These are phyloP conservation scores for Yamadazyma laniorum DNA, from an alignment of 805 yeast species.

Conservation along the genomic window DNA sequence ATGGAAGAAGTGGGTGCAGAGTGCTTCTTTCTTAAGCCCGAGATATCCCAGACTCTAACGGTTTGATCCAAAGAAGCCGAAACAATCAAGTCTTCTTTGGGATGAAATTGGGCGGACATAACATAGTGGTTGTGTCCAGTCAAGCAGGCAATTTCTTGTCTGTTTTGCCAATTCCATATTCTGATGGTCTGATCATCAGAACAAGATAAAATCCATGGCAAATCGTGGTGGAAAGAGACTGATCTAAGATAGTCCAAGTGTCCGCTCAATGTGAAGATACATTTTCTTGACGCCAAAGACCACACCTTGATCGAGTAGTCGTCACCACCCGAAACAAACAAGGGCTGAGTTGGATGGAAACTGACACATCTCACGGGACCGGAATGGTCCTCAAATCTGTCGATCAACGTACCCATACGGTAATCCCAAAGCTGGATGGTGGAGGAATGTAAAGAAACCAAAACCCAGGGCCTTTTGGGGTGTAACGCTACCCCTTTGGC, in stretches of 20 bases:
- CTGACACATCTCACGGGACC: conserved; percentile 96
- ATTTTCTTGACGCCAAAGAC: conserved; percentile 89
- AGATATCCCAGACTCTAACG: conserved; percentile 98
- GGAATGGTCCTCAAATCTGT: conserved; percentile 95
- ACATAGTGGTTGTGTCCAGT: conserved; percentile 99
- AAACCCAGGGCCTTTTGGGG: conserved; percentile 93
- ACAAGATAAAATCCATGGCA: conserved; percentile 96
- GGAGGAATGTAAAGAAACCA: conserved; percentile 93
- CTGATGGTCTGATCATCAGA: conserved; percentile 98
- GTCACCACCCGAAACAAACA: conserved; percentile 96
- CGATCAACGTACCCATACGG: conserved; percentile 97
- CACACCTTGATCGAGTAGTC: conserved; percentile 94
- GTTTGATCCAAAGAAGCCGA: conserved; percentile 97
- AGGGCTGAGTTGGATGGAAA: conserved; percentile 97
- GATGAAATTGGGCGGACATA: conserved; percentile 97
- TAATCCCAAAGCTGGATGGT: conserved; percentile 99
- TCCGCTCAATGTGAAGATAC: conserved; percentile 87
- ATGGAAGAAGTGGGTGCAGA: conserved; percentile 63
- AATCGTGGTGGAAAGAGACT: conserved; percentile 89
- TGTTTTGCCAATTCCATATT: conserved; percentile 99
- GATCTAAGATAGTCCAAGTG: conserved; percentile 95
- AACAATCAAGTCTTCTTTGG: conserved; percentile 88
- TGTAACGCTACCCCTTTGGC: conserved; percentile 98
- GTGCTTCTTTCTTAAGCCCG: conserved; percentile 91
- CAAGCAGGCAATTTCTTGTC: conserved; percentile 93